Evolutionary conservation across 805 yeast genomes (phyloP), one percentile per base, ranked within the genome.

Genomic region (Maudiozyma bulderi): DNA sequence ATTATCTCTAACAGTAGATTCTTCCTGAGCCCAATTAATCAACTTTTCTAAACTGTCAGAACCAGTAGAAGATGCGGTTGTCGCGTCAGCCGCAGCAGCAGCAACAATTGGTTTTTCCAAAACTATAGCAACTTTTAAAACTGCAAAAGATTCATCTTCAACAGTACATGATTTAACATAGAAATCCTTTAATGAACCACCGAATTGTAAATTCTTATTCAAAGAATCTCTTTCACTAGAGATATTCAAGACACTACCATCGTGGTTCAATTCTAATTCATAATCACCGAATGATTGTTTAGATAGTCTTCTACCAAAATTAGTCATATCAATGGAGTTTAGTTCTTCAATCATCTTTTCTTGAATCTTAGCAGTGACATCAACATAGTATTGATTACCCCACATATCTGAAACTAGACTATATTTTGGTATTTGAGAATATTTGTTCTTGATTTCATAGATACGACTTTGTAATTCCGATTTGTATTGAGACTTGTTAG

Each of bases 361-460:
- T 9, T 55, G 57, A 11, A 54, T 58, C 32, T 57, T 58, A 4
- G 50, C 48, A 33, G 54, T 55, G 28, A 62, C 66, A 46, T 59
- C 61, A 33, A 62, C 60, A 30, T 61, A 65, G 45, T 56, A 65
- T 29, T 61, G 62, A 40, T 61, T 66, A 33, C 67, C 68, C 43
- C 57, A 59, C 9, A 56, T 40, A 44, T 62, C 66, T 8, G 50
- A 50, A 1, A 57, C 64, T 6, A 60, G 43, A 26, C 48, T 56
- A 47, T 60, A 62, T 10, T 40, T 48, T 20, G 66, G 65, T 28
- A n/a, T 15, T 35, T 54, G 50, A 39, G 55, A 45, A 32, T 51
- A 48, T 30, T 37, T n/a, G 15, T 41, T 10, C 26, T 43, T 42
- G 13, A 58, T 38, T 38, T 51, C 53, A 15, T 45, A 29, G 5